phyloP scores from a whole-genome alignment of 192 early-diverging fungal genomes.

The Phycomyces blakesleeanus region DNA sequence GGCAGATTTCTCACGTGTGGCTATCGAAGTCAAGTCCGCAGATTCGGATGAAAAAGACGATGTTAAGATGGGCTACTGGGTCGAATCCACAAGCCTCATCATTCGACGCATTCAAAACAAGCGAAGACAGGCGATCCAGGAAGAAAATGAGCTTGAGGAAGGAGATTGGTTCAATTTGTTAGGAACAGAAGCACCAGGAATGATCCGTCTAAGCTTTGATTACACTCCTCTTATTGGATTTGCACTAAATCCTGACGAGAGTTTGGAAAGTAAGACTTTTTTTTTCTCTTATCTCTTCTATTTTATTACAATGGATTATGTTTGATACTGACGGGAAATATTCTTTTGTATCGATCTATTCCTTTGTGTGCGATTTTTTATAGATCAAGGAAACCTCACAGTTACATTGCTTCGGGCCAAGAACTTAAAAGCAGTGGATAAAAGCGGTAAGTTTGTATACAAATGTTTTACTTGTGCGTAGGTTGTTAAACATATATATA shows the following conservation, averaged over 20 bases:
- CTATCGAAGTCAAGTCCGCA: conserved; percentile 19
- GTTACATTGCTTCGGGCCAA: conserved; percentile 34
- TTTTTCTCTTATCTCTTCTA: neutral
- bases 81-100: conserved; percentile 13
- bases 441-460: conserved; percentile 24
- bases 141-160: conserved; percentile 10
- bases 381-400: conserved; percentile 37
- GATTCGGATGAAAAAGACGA: conserved; percentile 15
- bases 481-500: neutral
- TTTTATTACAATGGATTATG: neutral
- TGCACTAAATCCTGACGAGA: conserved; percentile 28
- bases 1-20: conserved; percentile 26
- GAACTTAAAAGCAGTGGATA: conserved; percentile 30
- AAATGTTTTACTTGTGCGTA: neutral
- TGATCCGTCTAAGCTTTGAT: conserved; percentile 29
- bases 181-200: neutral
- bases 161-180: conserved; percentile 29
- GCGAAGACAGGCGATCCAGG: neutral
- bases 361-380: too few species aligned
- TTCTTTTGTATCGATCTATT: neutral
- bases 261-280: conserved; percentile 39
- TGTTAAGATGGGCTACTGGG: conserved; percentile 23
- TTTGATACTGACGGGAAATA: neutral
- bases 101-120: conserved; percentile 15
- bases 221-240: conserved; percentile 28